These are phyloP conservation scores for Dissophora globulifera DNA, from an alignment of 192 early-diverging fungal genomes.

Conservation along the genomic window DNA sequence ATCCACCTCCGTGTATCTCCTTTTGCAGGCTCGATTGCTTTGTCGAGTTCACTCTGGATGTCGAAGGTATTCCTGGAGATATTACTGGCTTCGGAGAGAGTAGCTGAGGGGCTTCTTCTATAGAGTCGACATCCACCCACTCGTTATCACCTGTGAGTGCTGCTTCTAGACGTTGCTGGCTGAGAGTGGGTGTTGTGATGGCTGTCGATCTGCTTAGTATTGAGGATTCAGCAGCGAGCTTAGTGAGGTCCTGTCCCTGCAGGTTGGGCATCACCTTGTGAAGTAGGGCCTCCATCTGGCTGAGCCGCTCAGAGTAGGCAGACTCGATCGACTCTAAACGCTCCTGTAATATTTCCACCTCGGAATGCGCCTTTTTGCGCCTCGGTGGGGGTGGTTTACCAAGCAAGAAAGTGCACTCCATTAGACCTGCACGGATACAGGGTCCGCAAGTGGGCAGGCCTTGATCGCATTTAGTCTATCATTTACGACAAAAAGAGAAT, in stretches of 20 bases:
- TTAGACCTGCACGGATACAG: conserved; percentile 37
- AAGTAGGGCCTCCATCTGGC: conserved; percentile 39
- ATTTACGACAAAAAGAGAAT: neutral
- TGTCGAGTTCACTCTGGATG: neutral
- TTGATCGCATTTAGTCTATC: conserved; percentile 51
- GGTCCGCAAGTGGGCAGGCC: conserved; percentile 42
- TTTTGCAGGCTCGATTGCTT: neutral
- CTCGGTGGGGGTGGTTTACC: conserved; percentile 39
- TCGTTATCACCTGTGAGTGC: conserved; percentile 9
- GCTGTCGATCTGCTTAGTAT: neutral
- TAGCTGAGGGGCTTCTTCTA: neutral
- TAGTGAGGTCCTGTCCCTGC: conserved; percentile 6
- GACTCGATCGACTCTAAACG: conserved; percentile 45
- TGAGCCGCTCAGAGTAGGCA: conserved; percentile 45
- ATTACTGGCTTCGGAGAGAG: neutral
- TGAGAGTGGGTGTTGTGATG: neutral
- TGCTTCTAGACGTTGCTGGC: neutral
- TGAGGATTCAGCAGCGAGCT: neutral
- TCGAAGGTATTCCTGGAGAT: neutral
- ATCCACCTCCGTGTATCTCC: neutral
- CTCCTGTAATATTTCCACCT: conserved; percentile 41
- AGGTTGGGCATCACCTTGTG: conserved; percentile 31
- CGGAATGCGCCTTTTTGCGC: conserved; percentile 37
- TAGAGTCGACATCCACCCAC: conserved; percentile 13
- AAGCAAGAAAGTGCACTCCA: conserved; percentile 48